Evolutionary conservation across 2,329 filamentous ascomycete species (phyloP).

Genomic region (Cercospora janseana): DNA sequence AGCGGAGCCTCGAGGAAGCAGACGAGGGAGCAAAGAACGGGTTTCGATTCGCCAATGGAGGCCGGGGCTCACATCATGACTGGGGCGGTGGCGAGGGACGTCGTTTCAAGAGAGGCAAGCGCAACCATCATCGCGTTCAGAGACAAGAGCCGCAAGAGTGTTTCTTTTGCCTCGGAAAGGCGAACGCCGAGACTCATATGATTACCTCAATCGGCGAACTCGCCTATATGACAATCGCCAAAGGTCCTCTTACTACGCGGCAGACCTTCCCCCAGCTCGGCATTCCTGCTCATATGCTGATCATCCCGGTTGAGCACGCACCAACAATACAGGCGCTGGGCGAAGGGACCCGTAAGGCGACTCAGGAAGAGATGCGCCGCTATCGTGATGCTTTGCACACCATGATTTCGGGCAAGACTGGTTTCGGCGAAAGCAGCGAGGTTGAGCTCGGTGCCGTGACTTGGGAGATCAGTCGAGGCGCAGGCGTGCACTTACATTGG

Average conservation of each 20-base stretch:
- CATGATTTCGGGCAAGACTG: conserved; percentile 58
- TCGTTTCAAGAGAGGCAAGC: conserved; percentile 10
- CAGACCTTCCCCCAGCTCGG: conserved; percentile 69
- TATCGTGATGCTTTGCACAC: conserved; percentile 75
- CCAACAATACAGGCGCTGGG: conserved; percentile 70
- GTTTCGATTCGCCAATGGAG: conserved; percentile 54
- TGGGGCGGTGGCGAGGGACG: conserved; percentile 21
- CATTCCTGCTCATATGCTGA: conserved; percentile 84
- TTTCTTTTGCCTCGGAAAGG: conserved; percentile 94
- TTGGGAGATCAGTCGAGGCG: conserved; percentile 83
- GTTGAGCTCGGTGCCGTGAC: conserved; percentile 75
- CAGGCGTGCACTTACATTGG: conserved; percentile 89
- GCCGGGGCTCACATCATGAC: conserved; percentile 39
- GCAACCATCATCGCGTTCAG: conserved; percentile 34
- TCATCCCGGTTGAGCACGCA: conserved; percentile 82
- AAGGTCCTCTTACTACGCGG: conserved; percentile 76
- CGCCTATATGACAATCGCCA: conserved; percentile 84
- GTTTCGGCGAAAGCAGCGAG: conserved; percentile 41
- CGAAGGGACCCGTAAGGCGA: conserved; percentile 53
- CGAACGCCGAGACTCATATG: conserved; percentile 79
- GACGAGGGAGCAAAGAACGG: conserved; percentile 34
- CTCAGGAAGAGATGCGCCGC: conserved; percentile 76
- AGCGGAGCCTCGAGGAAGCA: conserved; percentile 44
- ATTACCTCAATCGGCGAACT: conserved; percentile 86
- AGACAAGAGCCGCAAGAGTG: conserved; percentile 61